Evolutionary conservation across 2,329 filamentous ascomycete genomes (phyloP).

Genomic region (Hansfordia pulvinata): DNA sequence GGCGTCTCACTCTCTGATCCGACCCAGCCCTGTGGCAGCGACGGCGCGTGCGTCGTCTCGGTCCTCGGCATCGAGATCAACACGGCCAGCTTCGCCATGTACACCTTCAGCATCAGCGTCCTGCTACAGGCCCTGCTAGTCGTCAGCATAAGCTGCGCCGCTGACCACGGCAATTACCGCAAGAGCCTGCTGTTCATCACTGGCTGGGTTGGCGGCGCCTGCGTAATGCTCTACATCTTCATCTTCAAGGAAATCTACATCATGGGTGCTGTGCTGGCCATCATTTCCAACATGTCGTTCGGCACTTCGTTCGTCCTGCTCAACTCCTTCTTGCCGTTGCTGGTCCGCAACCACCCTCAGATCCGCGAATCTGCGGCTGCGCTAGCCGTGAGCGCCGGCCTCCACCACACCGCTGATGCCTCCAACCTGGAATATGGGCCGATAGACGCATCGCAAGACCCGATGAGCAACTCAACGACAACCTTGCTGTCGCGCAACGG

Average conservation of each 20-base stretch:
- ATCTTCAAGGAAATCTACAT: slow-evolving; percentile 65
- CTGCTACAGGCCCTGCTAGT: slow-evolving; percentile 80
- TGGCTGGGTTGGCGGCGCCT: slow-evolving; percentile 64
- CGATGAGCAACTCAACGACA: slow-evolving; percentile 27
- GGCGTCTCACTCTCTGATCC: slow-evolving; percentile 74
- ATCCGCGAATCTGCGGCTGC: slow-evolving; percentile 15
- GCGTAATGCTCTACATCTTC: slow-evolving; percentile 81
- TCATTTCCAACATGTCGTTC: slow-evolving; percentile 86
- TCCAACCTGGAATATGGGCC: slow-evolving; percentile 20
- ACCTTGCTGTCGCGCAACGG: slow-evolving; percentile 27
- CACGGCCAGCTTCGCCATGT: slow-evolving; percentile 95
- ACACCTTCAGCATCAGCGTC: slow-evolving; percentile 90
- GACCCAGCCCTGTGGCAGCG: slow-evolving; percentile 55
- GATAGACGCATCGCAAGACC: slow-evolving; percentile 19
- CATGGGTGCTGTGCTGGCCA: slow-evolving; percentile 69
- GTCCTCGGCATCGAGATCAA: slow-evolving; percentile 80
- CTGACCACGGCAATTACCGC: slow-evolving; percentile 84
- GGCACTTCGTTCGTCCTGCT: slow-evolving; percentile 90
- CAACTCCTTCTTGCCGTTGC: slow-evolving; percentile 85
- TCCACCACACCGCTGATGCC: slow-evolving; percentile 10
- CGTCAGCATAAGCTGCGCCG: slow-evolving; percentile 90
- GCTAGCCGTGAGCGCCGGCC: slow-evolving; percentile 14
- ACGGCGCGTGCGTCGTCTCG: slow-evolving; percentile 67
- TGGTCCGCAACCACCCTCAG: slow-evolving; percentile 73
- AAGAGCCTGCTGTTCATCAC: slow-evolving; percentile 82